Evolutionary conservation across 2,329 filamentous ascomycete genomes (phyloP).

Genomic region (Penicillium sp.): DNA sequence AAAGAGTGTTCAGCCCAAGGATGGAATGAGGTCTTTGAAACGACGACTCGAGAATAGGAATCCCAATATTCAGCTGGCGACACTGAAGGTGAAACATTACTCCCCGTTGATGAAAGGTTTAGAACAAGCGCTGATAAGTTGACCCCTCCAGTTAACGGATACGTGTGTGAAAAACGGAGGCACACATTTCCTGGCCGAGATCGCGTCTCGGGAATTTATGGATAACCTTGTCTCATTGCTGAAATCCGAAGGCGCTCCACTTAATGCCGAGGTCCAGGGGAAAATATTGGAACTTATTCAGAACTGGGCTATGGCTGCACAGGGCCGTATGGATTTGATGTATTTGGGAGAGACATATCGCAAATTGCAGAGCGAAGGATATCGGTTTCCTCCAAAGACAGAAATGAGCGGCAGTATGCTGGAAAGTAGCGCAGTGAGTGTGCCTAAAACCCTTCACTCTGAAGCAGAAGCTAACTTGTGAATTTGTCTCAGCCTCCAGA

Average conservation of each 20-base stretch:
- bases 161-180: conserved; percentile 99
- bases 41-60: conserved; percentile 95
- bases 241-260: conserved; percentile 70
- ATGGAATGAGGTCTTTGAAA: conserved; percentile 96
- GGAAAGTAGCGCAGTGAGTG: conserved; percentile 85
- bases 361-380: conserved; percentile 78
- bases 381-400: conserved; percentile 80
- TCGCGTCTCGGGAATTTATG: conserved; percentile 97
- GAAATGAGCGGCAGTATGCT: conserved; percentile 95
- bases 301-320: conserved; percentile 84
- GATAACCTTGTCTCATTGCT: conserved; percentile 91
- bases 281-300: conserved; percentile 95
- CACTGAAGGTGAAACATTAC: conserved; percentile 72
- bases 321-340: conserved; percentile 74
- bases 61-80: conserved; percentile 91
- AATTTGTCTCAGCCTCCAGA: conserved; percentile 70
- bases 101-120: conserved; percentile 55
- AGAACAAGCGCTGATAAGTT: conserved; percentile 65
- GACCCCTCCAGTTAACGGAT: conserved; percentile 70
- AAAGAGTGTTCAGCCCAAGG: conserved; percentile 94
- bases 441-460: not conserved
- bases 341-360: conserved; percentile 90
- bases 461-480: conserved; percentile 10
- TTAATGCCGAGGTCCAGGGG: conserved; percentile 79
- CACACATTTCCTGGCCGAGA: conserved; percentile 88